Percentiles rank a stretch among this genome's conserved stretches.
Evolutionary conservation across 225 moss, liverwort and hornwort species (phyloP).

Genomic region (Asterella californica): DNA sequence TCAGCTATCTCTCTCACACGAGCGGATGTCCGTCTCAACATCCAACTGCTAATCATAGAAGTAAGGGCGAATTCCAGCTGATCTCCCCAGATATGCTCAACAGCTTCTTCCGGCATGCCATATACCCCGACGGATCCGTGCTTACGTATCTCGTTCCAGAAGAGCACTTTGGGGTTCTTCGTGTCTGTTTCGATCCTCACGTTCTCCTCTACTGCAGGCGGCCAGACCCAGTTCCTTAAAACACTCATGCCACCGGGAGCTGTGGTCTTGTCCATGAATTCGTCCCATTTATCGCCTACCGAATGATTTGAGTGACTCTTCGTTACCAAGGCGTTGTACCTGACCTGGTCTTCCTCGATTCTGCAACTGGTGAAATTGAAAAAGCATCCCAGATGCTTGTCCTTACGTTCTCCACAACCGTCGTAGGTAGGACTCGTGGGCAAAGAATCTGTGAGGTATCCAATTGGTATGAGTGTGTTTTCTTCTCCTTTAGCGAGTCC

Average conservation of each 20-base stretch:
- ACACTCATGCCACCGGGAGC: conserved; percentile 14
- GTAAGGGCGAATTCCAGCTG: conserved; percentile 15
- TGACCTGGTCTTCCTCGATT: conserved; percentile 20
- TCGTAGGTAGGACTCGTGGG: conserved; percentile 26
- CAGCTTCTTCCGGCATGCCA: conserved; percentile 12
- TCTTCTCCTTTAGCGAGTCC: conserved; percentile 22
- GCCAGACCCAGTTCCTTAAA: conserved; percentile 2
- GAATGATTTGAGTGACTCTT: background rate
- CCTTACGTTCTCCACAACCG: conserved; percentile 25
- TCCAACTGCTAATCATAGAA: conserved; percentile 34
- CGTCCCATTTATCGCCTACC: background rate
- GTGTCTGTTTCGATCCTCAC: background rate
- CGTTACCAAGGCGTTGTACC: conserved; percentile 9
- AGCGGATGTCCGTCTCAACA: conserved; percentile 27
- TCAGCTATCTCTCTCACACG: conserved; percentile 28
- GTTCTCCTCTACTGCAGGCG: background rate
- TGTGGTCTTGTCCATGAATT: background rate
- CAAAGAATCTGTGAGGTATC: background rate
- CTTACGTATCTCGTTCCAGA: conserved; percentile 14
- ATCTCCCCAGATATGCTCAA: conserved; percentile 10
- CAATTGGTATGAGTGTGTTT: conserved; percentile 20
- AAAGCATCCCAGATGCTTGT: conserved; percentile 27
- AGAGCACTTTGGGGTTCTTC: background rate
- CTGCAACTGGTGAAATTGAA: conserved; percentile 37
- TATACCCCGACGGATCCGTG: conserved; percentile 16